Evolutionary conservation across 2,329 filamentous ascomycete genomes (phyloP).

Genomic region (Cadophora malorum): DNA sequence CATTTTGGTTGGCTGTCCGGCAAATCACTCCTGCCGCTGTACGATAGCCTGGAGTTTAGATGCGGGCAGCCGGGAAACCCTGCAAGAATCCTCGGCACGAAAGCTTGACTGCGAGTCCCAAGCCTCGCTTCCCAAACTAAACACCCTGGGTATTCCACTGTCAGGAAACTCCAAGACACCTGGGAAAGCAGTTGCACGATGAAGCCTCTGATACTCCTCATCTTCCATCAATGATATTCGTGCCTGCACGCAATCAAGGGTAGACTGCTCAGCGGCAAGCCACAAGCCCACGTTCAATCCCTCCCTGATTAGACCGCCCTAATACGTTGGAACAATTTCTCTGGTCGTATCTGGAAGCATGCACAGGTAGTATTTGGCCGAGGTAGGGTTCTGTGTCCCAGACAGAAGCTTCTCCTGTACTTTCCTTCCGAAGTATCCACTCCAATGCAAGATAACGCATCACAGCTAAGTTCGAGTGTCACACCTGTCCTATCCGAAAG

Average conservation of each 20-base stretch:
- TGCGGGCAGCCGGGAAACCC: not conserved
- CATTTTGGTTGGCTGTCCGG: not conserved
- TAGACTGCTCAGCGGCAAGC: not conserved
- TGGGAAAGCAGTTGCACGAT: not conserved
- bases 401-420: not conserved
- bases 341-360: not conserved
- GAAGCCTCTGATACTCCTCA: not conserved
- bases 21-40: not conserved
- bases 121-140: not conserved
- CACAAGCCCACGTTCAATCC: not conserved
- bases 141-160: not conserved
- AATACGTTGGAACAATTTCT: not conserved
- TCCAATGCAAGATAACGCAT: conserved; percentile 2
- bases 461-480: not conserved
- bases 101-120: conserved; percentile 11
- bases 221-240: not conserved
- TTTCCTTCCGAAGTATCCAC: not conserved
- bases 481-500: not conserved
- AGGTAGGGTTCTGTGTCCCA: not conserved
- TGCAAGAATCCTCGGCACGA: conserved; percentile 9
- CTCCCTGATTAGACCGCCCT: not conserved
- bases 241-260: not conserved
- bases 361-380: conserved; percentile 7
- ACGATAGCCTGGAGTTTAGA: not conserved
- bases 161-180: not conserved